Conservation (phyloP, 2,329 filamentous ascomycete species). For the Phaeosphaeria sp. region DNA sequence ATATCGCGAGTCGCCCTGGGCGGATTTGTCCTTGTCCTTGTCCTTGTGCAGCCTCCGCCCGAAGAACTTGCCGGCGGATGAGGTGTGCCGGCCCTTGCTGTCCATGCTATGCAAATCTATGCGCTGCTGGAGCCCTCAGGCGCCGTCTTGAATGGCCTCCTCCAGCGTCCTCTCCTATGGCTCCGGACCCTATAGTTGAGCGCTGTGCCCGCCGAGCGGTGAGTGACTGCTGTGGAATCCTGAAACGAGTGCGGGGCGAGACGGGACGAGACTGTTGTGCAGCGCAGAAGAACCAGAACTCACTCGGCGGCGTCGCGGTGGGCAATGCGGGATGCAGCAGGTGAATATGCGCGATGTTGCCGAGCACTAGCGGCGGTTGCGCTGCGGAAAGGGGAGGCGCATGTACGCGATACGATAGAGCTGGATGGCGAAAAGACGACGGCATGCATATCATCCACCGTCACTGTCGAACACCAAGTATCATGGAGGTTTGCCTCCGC, state of each 20-base stretch:
- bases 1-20: conserved; percentile 18
- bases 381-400: not conserved
- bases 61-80: conserved; percentile 84
- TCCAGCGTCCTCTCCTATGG: conserved; percentile 6
- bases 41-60: conserved; percentile 79
- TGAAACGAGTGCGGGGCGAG: conserved; percentile 24
- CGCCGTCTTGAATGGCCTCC: too few species aligned
- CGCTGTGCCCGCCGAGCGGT: not conserved
- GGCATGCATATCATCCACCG: not conserved
- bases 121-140: conserved; percentile 16
- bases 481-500: conserved; percentile 8
- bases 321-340: conserved; percentile 15
- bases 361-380: conserved; percentile 16
- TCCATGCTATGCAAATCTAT: conserved; percentile 51
- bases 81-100: conserved; percentile 78
- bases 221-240: not conserved
- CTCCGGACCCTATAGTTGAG: not conserved
- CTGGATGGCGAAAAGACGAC: not conserved
- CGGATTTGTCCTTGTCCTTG: conserved; percentile 68
- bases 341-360: conserved; percentile 23
- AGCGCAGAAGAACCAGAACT: conserved; percentile 1
- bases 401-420: not conserved
- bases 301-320: conserved; percentile 13
- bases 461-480: not conserved
- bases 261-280: conserved; percentile 1